phyloP scores from a whole-genome alignment of 2,329 filamentous ascomycete genomes.

The Trichoderma pleuroti region DNA sequence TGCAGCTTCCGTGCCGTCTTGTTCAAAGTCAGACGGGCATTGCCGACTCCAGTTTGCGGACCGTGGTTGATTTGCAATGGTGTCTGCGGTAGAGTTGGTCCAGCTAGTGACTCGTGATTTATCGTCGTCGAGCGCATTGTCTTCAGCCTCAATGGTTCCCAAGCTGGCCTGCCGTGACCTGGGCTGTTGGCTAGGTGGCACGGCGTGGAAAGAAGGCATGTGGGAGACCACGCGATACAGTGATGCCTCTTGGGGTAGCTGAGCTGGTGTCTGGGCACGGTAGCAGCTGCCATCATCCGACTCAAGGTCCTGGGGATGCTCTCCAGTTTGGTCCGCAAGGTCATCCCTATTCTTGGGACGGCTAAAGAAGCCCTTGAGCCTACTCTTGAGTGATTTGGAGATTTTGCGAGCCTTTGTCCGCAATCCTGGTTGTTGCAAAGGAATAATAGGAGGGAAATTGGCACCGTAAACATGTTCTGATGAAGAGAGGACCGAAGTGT shows the following conservation, averaged over 20 bases:
- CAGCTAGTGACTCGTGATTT: slow-evolving; percentile 70
- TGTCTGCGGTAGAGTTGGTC: slow-evolving; percentile 60
- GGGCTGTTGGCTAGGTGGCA: slow-evolving; percentile 44
- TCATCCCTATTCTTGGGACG: slow-evolving; percentile 26
- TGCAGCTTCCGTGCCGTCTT: slow-evolving; percentile 43
- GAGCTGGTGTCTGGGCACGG: slow-evolving; percentile 30
- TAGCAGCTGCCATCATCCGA: slow-evolving; percentile 32
- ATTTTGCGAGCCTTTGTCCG: slow-evolving; percentile 57
- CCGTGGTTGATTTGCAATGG: slow-evolving; percentile 43
- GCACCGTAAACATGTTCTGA: slow-evolving; percentile 30
- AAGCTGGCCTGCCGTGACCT: slow-evolving; percentile 54
- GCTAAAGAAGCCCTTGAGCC: slow-evolving; percentile 47
- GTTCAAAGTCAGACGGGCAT: slow-evolving; percentile 64
- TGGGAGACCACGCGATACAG: slow-evolving; percentile 48
- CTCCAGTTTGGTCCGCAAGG: slow-evolving; percentile 8
- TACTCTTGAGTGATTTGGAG: slow-evolving; percentile 59
- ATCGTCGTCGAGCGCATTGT: slow-evolving; percentile 43
- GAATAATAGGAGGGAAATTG: slow-evolving; percentile 18
- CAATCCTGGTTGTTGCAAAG: slow-evolving; percentile 33
- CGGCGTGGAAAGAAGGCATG: slow-evolving; percentile 48
- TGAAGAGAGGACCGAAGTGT: slow-evolving; percentile 34
- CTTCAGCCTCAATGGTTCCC: slow-evolving; percentile 45
- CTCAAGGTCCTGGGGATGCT: slow-evolving; percentile 21
- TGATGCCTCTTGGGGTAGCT: slow-evolving; percentile 37
- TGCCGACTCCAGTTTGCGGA: slow-evolving; percentile 49